Evolutionary conservation across 139 green algal species (phyloP).

Genomic region (Chlorella sp.): DNA sequence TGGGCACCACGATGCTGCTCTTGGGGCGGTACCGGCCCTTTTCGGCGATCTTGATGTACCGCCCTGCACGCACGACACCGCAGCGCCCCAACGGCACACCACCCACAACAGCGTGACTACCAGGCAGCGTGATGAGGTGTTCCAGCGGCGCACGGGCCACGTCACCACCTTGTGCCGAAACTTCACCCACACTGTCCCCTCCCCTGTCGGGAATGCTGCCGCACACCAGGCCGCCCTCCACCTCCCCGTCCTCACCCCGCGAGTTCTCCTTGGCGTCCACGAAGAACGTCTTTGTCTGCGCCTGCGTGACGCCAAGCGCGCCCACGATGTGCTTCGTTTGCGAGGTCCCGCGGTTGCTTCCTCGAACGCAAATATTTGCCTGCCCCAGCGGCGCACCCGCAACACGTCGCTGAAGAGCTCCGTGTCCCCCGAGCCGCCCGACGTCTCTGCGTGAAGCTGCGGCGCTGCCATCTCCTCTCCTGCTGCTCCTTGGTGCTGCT

Average conservation of each 20-base stretch:
- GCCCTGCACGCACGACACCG: not conserved
- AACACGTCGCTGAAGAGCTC: not conserved
- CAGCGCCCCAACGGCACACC: not conserved
- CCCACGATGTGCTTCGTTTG: not conserved
- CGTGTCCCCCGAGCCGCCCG: not conserved
- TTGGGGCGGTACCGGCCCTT: conserved; percentile 19
- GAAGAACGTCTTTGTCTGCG: not conserved
- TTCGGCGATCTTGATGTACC: conserved; percentile 28
- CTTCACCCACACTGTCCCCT: no score
- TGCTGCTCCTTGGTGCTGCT: no score
- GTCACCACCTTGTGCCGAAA: not conserved
- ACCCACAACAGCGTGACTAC: not conserved
- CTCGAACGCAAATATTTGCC: no score
- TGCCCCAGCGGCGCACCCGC: not conserved
- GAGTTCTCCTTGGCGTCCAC: not conserved
- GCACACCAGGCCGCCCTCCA: no score
- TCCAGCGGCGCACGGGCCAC: not conserved
- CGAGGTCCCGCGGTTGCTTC: no score
- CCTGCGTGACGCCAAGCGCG: not conserved
- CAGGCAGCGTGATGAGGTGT: not conserved
- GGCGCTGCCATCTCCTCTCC: no score
- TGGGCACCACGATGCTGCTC: not conserved
- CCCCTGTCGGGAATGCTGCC: no score
- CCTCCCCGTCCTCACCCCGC: not conserved
- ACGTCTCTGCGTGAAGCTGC: no score